phyloP scores from a whole-genome alignment of 2,329 filamentous ascomycete genomes.

The Cordyceps farinosa region DNA sequence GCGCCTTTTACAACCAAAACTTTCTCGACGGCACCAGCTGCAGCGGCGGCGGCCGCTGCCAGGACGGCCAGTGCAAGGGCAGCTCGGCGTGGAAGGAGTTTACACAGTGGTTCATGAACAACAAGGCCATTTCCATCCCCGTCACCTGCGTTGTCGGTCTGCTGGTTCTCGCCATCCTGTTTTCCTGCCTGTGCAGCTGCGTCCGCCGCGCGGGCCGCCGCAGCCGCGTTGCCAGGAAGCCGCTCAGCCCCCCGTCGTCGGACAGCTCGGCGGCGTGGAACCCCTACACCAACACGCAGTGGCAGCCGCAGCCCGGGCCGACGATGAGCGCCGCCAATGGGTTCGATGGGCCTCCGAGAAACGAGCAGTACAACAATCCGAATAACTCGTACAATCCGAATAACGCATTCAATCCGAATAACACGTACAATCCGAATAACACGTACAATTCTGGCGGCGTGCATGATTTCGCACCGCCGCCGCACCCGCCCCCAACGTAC shows the following conservation, averaged over 20 bases:
- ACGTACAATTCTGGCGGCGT: not conserved
- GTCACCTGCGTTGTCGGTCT: constrained; percentile 68
- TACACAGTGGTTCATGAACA: constrained; percentile 67
- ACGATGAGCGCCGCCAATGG: constrained; percentile 19
- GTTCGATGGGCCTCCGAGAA: not conserved
- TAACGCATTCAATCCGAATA: not conserved
- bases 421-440: not conserved
- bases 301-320: constrained; percentile 20
- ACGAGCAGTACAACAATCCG: not conserved
- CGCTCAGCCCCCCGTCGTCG: constrained; percentile 22
- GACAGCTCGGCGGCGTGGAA: constrained; percentile 18
- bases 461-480: constrained; percentile 11
- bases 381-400: not conserved
- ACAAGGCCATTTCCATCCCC: constrained; percentile 81
- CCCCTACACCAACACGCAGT: constrained; percentile 19
- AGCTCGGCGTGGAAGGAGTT: constrained; percentile 67
- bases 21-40: constrained; percentile 91
- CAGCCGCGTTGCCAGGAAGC: constrained; percentile 25
- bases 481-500: constrained; percentile 13
- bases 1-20: constrained; percentile 78
- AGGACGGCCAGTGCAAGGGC: constrained; percentile 74
- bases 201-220: constrained; percentile 26
- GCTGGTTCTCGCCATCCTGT: constrained; percentile 65
- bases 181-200: constrained; percentile 61
- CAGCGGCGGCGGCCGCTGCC: constrained; percentile 72